Evolutionary conservation across 768 basidiomycete species (phyloP).

Genomic region (Collybia sordida): DNA sequence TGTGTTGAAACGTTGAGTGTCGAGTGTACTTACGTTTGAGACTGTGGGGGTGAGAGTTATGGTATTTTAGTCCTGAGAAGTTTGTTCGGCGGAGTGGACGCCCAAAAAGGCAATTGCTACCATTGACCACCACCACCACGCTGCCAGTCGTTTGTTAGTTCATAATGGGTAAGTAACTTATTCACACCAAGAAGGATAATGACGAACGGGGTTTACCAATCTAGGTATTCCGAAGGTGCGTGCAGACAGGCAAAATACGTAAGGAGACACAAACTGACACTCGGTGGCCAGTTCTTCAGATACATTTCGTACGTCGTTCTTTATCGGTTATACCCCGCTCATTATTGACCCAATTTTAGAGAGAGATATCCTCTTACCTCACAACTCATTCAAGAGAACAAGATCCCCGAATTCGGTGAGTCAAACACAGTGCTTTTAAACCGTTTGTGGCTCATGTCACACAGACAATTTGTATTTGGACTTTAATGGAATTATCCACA

Average conservation of each 20-base stretch:
- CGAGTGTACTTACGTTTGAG: too few relatives aligned
- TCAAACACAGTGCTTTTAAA: conserved; percentile 5
- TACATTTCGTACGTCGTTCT: conserved; percentile 77
- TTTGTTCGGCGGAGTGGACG: background rate
- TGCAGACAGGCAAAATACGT: conserved; percentile 1
- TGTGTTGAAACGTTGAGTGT: too few relatives aligned
- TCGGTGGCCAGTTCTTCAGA: conserved; percentile 78
- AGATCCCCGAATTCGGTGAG: conserved; percentile 96
- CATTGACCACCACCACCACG: conserved; percentile 10
- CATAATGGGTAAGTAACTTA: conserved; percentile 17
- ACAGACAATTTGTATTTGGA: conserved; percentile 90
- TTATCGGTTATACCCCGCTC: background rate
- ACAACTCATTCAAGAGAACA: conserved; percentile 96
- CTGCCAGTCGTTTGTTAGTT: conserved; percentile 1
- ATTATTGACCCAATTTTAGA: conserved; percentile 37
- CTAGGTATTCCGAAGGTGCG: conserved; percentile 68
- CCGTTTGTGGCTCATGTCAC: conserved; percentile 10
- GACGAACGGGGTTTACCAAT: background rate
- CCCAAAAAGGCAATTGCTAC: conserved; percentile 14
- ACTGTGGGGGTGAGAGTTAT: too few relatives aligned
- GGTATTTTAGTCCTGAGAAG: background rate
- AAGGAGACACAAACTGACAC: conserved; percentile 8
- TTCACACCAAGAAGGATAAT: background rate
- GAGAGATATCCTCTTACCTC: conserved; percentile 98
- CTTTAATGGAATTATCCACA: conserved; percentile 92